A percentile compares a stretch with the other conserved stretches of the same genome.
Conservation (phyloP, 2,329 filamentous ascomycete species). For the Phialophora macrospora region DNA sequence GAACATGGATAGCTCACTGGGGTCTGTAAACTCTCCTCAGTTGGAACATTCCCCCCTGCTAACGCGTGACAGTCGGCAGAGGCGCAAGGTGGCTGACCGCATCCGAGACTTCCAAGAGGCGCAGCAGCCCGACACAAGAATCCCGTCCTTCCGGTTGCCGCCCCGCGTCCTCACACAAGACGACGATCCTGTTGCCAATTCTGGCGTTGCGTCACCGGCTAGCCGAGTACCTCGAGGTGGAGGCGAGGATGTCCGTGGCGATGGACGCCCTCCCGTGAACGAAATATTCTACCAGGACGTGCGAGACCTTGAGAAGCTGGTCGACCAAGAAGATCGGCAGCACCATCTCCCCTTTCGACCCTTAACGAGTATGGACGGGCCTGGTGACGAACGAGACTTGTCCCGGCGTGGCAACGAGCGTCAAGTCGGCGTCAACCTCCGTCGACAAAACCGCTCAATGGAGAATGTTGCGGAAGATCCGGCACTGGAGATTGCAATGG, state of each 20-base stretch:
- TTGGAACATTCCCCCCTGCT: conserved; percentile 8
- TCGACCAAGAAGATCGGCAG: background rate
- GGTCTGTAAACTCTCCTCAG: conserved; percentile 12
- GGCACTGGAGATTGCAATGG: conserved; percentile 30
- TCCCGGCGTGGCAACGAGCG: conserved; percentile 1
- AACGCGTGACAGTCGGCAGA: conserved; percentile 24
- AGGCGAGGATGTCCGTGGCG: conserved; percentile 24
- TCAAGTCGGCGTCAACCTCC: conserved; percentile 9
- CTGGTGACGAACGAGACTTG: conserved; percentile 1
- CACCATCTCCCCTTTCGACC: conserved; percentile 17
- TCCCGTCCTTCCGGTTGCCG: conserved; percentile 18
- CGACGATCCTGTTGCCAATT: conserved; percentile 17
- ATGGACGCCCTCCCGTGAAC: conserved; percentile 23
- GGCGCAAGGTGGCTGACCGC: conserved; percentile 38
- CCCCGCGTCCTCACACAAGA: conserved; percentile 22
- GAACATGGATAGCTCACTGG: conserved; percentile 32
- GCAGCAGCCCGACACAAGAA: conserved; percentile 20
- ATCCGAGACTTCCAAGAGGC: conserved; percentile 37
- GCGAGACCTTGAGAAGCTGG: background rate
- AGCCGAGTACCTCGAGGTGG: conserved; percentile 21
- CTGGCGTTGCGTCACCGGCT: conserved; percentile 20
- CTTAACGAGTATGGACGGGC: conserved; percentile 28
- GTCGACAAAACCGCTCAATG: conserved; percentile 28
- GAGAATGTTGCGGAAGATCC: conserved; percentile 25
- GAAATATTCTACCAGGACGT: conserved; percentile 13